Percentiles rank a stretch among this genome's conserved stretches.
Conservation (phyloP, 768 basidiomycete species). For the Obba rivulosa region DNA sequence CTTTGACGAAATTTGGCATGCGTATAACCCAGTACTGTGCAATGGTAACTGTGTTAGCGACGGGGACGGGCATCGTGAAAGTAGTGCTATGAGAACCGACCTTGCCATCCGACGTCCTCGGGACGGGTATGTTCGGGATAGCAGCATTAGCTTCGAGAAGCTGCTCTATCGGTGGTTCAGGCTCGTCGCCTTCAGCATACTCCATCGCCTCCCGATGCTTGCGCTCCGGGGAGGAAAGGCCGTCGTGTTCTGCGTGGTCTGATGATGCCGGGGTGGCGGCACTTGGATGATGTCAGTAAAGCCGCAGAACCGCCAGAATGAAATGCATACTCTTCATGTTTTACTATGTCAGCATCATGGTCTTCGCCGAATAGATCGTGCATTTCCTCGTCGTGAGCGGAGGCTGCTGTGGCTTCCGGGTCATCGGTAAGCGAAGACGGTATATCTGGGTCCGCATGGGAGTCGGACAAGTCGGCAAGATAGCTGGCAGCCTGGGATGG, state of each 20-base stretch:
- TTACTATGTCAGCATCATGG: slow-evolving; percentile 42
- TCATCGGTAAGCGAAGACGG: slow-evolving; percentile 3
- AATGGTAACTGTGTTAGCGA: slow-evolving; percentile 3
- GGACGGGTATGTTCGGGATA: slow-evolving; percentile 84
- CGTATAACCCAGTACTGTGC: slow-evolving; percentile 84
- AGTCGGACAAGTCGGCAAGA: slow-evolving; percentile 2
- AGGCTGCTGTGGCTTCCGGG: slow-evolving; percentile 3
- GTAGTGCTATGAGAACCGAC: slow-evolving; percentile 39
- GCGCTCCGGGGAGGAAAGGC: slow-evolving; percentile 56
- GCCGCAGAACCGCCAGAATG: not conserved
- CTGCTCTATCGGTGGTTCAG: slow-evolving; percentile 49
- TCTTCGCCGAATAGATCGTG: slow-evolving; percentile 80
- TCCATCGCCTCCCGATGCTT: slow-evolving; percentile 63
- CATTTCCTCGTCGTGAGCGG: slow-evolving; percentile 50
- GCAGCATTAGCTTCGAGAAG: slow-evolving; percentile 63
- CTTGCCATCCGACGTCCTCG: slow-evolving; percentile 74
- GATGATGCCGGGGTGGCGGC: slow-evolving; percentile 22
- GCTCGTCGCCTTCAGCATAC: slow-evolving; percentile 68
- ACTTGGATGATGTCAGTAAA: slow-evolving; percentile 9
- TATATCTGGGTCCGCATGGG: slow-evolving; percentile 3
- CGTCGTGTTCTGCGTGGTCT: slow-evolving; percentile 37
- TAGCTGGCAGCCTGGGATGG: not conserved
- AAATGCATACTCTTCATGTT: slow-evolving; percentile 42
- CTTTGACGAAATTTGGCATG: slow-evolving; percentile 89
- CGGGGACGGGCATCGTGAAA: not conserved